A percentile compares a stretch with the other conserved stretches of the same genome.
Evolutionary conservation across 805 yeast genomes (phyloP).

Genomic region (Saccharomyces eubayanus): DNA sequence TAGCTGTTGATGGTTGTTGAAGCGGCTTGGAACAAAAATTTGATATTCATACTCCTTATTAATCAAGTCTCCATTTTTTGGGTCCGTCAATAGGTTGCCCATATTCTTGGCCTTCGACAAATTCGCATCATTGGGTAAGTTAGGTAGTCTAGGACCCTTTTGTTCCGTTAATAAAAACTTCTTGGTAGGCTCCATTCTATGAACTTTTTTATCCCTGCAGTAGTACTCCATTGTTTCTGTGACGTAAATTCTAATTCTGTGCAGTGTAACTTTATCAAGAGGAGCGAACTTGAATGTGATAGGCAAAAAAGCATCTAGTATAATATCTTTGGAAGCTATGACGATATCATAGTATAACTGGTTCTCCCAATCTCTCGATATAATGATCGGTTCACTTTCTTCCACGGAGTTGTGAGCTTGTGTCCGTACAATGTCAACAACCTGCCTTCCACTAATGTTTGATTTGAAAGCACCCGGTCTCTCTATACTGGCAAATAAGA

Average conservation of each 20-base stretch:
- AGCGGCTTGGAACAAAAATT: constrained; percentile 68
- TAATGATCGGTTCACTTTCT: constrained; percentile 87
- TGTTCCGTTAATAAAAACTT: constrained; percentile 77
- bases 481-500: constrained; percentile 58
- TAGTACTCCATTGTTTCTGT: constrained; percentile 89
- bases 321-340: constrained; percentile 80
- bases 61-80: constrained; percentile 46
- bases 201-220: constrained; percentile 78
- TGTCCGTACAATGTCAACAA: constrained; percentile 62
- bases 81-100: constrained; percentile 37
- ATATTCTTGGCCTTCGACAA: constrained; percentile 33
- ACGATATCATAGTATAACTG: constrained; percentile 83
- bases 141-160: constrained; percentile 44
- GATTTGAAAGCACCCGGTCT: constrained; percentile 83
- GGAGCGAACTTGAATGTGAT: constrained; percentile 79
- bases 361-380: constrained; percentile 89
- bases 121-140: constrained; percentile 28
- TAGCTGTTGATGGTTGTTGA: constrained; percentile 46
- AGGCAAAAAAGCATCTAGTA: constrained; percentile 77
- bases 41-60: constrained; percentile 80
- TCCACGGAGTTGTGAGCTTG: constrained; percentile 75
- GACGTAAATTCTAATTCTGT: constrained; percentile 73
- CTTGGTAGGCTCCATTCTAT: constrained; percentile 82
- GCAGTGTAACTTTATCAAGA: constrained; percentile 74
- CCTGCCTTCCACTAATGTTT: constrained; percentile 54